A percentile compares a stretch with the other conserved stretches of the same genome.
Evolutionary conservation across 768 basidiomycete genomes (phyloP).

Genomic region (Coprinopsis sp.): DNA sequence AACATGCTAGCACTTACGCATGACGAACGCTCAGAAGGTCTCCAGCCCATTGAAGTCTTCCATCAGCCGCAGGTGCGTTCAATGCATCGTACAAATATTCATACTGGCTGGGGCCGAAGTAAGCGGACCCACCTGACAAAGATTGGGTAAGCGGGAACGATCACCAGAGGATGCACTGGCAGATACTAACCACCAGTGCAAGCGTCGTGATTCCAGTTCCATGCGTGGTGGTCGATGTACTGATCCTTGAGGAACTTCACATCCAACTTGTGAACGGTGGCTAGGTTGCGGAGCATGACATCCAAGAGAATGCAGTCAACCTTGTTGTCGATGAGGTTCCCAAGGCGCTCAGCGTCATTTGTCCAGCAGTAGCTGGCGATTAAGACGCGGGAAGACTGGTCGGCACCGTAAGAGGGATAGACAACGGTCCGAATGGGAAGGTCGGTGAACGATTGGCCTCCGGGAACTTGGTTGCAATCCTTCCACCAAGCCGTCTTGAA

Average conservation of each 20-base stretch:
- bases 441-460: slow-evolving; percentile 32
- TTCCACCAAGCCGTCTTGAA: slow-evolving; percentile 44
- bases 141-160: background rate
- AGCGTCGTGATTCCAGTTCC: slow-evolving; percentile 15
- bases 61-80: slow-evolving; percentile 15
- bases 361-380: slow-evolving; percentile 38
- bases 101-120: slow-evolving; percentile 33
- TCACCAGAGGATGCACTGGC: slow-evolving; percentile 3
- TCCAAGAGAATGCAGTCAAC: slow-evolving; percentile 18
- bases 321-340: slow-evolving; percentile 21
- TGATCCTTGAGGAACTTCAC: slow-evolving; percentile 15
- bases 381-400: slow-evolving; percentile 12
- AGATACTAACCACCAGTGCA: slow-evolving; percentile 11
- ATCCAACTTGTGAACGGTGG: slow-evolving; percentile 21
- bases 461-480: slow-evolving; percentile 19
- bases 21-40: slow-evolving; percentile 33
- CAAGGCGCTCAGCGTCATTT: slow-evolving; percentile 30
- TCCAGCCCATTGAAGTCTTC: slow-evolving; percentile 31
- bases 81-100: slow-evolving; percentile 19
- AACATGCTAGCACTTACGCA: slow-evolving; percentile 8
- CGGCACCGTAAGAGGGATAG: slow-evolving; percentile 35
- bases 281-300: slow-evolving; percentile 25
- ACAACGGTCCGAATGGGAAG: slow-evolving; percentile 27
- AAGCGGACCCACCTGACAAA: slow-evolving; percentile 30
- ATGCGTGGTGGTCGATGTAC: slow-evolving; percentile 16